phyloP scores from a whole-genome alignment of 2,329 filamentous ascomycete species.

The Colletotrichum sp. region DNA sequence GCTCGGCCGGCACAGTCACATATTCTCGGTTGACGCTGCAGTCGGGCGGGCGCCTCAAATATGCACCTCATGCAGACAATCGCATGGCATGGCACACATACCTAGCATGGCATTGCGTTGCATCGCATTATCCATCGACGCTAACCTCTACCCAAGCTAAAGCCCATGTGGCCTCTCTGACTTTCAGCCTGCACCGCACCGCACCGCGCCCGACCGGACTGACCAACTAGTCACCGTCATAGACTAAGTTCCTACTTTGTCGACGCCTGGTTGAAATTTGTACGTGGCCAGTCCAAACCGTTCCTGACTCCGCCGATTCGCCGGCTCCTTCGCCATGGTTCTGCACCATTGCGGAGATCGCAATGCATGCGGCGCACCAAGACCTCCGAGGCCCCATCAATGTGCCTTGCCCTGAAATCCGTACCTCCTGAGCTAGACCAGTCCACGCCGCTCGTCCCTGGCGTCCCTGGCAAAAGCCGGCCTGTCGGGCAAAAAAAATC shows the following conservation, averaged over 20 bases:
- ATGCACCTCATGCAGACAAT: slow-evolving; percentile 14
- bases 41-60: slow-evolving; percentile 3
- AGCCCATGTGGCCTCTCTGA: slow-evolving; percentile 14
- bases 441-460: slow-evolving; percentile 3
- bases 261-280: background rate
- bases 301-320: slow-evolving; percentile 4
- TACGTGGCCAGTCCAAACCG: background rate
- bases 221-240: slow-evolving; percentile 12
- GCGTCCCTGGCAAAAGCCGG: slow-evolving; percentile 1
- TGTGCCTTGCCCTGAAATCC: slow-evolving; percentile 1
- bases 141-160: slow-evolving; percentile 1
- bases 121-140: slow-evolving; percentile 9
- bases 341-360: slow-evolving; percentile 16
- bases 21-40: background rate
- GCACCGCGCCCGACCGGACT: slow-evolving; percentile 9
- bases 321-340: slow-evolving; percentile 13
- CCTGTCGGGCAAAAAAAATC: slow-evolving; percentile 7
- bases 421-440: slow-evolving; percentile 16
- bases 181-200: background rate
- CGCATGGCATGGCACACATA: background rate
- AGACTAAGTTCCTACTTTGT: background rate
- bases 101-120: background rate
- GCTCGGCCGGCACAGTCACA: background rate
- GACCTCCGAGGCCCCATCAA: slow-evolving; percentile 7
- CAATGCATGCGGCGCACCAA: slow-evolving; percentile 16